Evolutionary conservation across 345 rosid species (phyloP).

Genomic region (Eucalyptus globulus): DNA sequence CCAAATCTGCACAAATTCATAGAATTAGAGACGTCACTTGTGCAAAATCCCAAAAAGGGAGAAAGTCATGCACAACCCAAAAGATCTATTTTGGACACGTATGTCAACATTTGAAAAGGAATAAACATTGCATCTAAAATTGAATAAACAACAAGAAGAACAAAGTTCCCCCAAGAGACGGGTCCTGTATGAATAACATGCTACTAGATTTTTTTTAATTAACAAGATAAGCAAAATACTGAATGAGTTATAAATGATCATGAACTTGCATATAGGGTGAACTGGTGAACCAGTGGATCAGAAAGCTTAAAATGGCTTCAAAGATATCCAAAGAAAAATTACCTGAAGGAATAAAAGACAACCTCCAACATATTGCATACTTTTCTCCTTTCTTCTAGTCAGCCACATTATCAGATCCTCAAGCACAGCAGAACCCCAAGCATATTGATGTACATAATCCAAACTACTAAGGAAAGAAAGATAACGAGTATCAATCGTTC

Average conservation of each 20-base stretch:
- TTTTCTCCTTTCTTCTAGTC: slow-evolving; percentile 18
- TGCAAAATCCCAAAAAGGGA: not conserved
- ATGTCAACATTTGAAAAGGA: not conserved
- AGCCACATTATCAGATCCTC: slow-evolving; percentile 23
- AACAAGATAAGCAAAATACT: not conserved
- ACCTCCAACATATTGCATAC: slow-evolving; percentile 21
- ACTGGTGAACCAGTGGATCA: not conserved
- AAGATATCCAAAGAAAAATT: not conserved
- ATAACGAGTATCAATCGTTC: slow-evolving; percentile 23
- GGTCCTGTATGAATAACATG: not conserved
- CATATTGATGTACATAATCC: slow-evolving; percentile 10
- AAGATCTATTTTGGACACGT: not conserved
- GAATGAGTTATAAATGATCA: not conserved
- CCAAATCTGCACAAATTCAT: slow-evolving; percentile 13
- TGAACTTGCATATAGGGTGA: not conserved
- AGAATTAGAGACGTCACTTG: not conserved
- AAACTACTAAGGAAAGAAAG: slow-evolving; percentile 7
- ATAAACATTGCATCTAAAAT: not conserved
- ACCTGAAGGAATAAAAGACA: slow-evolving; percentile 38
- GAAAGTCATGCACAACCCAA: not conserved
- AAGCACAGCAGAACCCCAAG: slow-evolving; percentile 34
- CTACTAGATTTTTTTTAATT: not conserved
- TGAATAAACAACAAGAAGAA: not conserved
- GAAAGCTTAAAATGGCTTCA: not conserved
- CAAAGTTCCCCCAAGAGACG: not conserved